Evolutionary conservation across 176 grass and related monocot species (phyloP), one percentile per base, ranked within the genome.

Genomic region (Carex kokanica): DNA sequence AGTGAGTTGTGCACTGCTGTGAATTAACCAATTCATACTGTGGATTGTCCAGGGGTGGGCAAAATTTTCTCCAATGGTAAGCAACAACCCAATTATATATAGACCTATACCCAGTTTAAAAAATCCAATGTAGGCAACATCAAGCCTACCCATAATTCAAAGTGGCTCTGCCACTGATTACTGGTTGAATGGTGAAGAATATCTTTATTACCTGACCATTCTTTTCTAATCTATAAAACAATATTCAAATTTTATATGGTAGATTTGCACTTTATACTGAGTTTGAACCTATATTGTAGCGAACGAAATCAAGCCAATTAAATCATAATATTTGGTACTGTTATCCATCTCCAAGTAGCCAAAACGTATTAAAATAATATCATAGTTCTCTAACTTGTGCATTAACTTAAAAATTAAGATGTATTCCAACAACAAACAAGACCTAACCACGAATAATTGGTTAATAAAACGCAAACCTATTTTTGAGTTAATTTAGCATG

Each of bases 401-500:
- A 63, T 11, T 20, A 3, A 74, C 2, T 47, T 11, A 47, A 45
- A 47, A 43, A 47, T 45, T 18, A n/a, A n/a, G 45, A 43, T 4
- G 18, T 3, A n/a, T 40, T 74, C 9, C 60, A 4, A 0, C 18
- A 75, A 21, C 17, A 23, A 75, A 75, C 21, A 45, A 8, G 0
- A 43, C n/a, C 8, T 7, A 11, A 75, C 17, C 20, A 3, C 29
- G 8, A 36, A 75, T 15, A 89, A 86, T 66, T 80, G 49, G 73
- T 85, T 85, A 70, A 21, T 86, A 47, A 29, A 25, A 25, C 24
- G 24, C 24, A 0, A 1, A 27, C 25, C 25, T 27, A 27, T 27
- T 27, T 27, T 45, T 20, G 60, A 73, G 5, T 87, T 63, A 41
- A 81, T 77, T 72, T 83, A 71, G n/a, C 69, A 14, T 49, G 41